Evolutionary conservation across 176 grass and related monocot genomes (phyloP).

Genomic region (Rhynchospora tenuis): DNA sequence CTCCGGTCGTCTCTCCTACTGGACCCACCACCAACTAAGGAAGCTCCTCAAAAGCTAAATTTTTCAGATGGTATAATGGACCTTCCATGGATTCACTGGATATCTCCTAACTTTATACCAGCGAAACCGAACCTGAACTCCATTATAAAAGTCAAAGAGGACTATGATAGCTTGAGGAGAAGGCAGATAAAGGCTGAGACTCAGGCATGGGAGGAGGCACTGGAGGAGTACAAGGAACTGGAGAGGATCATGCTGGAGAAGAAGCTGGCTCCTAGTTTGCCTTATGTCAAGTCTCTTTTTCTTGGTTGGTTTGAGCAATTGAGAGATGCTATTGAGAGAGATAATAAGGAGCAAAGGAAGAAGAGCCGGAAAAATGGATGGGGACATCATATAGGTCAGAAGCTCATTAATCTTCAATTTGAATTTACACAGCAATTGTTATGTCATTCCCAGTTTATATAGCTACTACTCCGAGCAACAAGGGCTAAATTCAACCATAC

Average conservation of each 20-base stretch:
- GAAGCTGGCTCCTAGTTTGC: conserved; percentile 67
- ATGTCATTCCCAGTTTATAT: neutral
- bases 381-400: conserved; percentile 47
- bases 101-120: neutral
- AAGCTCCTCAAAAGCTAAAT: neutral
- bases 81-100: neutral
- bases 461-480: neutral
- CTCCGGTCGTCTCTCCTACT: conserved; percentile 11
- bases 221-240: conserved; percentile 77
- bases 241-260: conserved; percentile 95
- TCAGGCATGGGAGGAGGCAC: conserved; percentile 76
- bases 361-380: conserved; percentile 64
- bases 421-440: neutral
- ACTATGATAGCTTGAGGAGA: conserved; percentile 44
- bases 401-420: conserved; percentile 1
- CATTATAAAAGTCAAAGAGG: conserved; percentile 4
- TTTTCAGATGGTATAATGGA: neutral
- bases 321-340: conserved; percentile 61
- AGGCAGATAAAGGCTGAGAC: conserved; percentile 88
- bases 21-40: neutral
- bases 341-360: conserved; percentile 48
- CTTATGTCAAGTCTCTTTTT: conserved; percentile 78
- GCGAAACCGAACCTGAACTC: neutral
- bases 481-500: neutral
- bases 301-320: conserved; percentile 95